Conservation (phyloP, 176 grass and related monocot species). For the Stipa capillata region DNA sequence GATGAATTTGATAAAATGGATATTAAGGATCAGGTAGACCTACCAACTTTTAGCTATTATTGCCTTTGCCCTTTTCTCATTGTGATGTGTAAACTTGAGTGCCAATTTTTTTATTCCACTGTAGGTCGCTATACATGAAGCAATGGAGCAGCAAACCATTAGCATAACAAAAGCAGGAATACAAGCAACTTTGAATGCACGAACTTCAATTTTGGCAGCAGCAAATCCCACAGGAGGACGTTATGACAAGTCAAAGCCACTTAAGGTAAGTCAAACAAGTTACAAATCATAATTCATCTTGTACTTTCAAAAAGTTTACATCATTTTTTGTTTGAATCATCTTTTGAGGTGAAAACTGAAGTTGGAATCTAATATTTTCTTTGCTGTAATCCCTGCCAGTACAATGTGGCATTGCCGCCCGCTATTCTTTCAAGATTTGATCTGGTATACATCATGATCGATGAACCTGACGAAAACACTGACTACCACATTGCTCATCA, state of each 20-base stretch:
- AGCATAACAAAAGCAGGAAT: slow-evolving; percentile 99
- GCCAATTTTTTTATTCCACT: slow-evolving; percentile 17
- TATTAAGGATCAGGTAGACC: slow-evolving; percentile 76
- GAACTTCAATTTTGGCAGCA: slow-evolving; percentile 93
- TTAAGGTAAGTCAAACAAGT: slow-evolving; percentile 47
- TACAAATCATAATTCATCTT: neutral
- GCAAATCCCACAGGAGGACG: slow-evolving; percentile 94
- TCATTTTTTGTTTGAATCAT: neutral
- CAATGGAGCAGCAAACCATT: slow-evolving; percentile 99
- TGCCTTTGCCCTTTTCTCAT: neutral
- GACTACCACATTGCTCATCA: slow-evolving; percentile 99
- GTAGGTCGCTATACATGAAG: slow-evolving; percentile 99
- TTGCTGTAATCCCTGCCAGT: slow-evolving; percentile 43
- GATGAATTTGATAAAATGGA: slow-evolving; percentile 99
- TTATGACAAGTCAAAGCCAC: slow-evolving; percentile 94
- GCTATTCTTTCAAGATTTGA: slow-evolving; percentile 99
- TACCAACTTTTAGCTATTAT: neutral
- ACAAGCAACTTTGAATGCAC: slow-evolving; percentile 94
- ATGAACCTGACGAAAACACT: slow-evolving; percentile 95
- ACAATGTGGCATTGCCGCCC: slow-evolving; percentile 92
- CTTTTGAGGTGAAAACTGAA: slow-evolving; percentile 7
- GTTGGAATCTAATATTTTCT: slow-evolving; percentile 18
- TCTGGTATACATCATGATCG: slow-evolving; percentile 99
- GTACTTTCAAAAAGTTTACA: neutral
- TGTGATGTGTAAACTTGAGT: slow-evolving; percentile 13